Evolutionary conservation across 352 stramenopile genomes (phyloP).

Genomic region (Pythium apleroticum): DNA sequence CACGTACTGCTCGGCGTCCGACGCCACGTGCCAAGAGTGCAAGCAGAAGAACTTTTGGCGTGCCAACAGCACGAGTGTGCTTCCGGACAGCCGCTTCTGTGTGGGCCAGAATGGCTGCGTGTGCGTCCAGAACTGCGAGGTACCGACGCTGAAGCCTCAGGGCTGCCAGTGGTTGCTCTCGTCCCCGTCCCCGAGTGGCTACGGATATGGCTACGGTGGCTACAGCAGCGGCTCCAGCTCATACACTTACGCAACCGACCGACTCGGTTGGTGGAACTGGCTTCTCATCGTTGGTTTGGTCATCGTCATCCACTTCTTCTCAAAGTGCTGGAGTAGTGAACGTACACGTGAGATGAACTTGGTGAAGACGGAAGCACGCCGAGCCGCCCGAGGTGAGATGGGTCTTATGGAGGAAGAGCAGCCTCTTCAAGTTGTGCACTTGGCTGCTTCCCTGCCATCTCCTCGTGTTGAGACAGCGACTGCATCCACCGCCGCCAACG

Average conservation of each 20-base stretch:
- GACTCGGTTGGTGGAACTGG: not conserved
- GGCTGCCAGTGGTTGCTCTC: conserved; percentile 25
- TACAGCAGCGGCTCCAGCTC: not conserved
- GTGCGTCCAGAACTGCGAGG: conserved; percentile 26
- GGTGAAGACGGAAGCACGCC: not conserved
- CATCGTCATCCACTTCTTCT: not conserved
- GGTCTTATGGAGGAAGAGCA: not conserved
- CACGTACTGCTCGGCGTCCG: conserved; percentile 18
- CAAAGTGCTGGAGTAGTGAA: not conserved
- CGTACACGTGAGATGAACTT: not conserved
- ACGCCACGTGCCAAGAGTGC: conserved; percentile 23
- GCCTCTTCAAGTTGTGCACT: not conserved
- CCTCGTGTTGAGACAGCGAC: not conserved
- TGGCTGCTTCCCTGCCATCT: not conserved
- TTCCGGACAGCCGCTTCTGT: conserved; percentile 24
- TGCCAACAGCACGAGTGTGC: not conserved
- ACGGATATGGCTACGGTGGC: not conserved
- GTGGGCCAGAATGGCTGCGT: conserved; percentile 16
- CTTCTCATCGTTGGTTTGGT: not conserved
- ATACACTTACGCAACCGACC: not conserved
- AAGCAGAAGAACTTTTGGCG: conserved; percentile 24
- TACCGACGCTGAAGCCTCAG: conserved; percentile 14
- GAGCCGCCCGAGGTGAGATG: not conserved
- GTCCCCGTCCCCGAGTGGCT: not conserved
- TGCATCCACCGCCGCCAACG: not conserved